Evolutionary conservation across 352 stramenopile genomes (phyloP), one percentile per base, ranked within the genome.

Genomic region (Globisporangium viniferum): DNA sequence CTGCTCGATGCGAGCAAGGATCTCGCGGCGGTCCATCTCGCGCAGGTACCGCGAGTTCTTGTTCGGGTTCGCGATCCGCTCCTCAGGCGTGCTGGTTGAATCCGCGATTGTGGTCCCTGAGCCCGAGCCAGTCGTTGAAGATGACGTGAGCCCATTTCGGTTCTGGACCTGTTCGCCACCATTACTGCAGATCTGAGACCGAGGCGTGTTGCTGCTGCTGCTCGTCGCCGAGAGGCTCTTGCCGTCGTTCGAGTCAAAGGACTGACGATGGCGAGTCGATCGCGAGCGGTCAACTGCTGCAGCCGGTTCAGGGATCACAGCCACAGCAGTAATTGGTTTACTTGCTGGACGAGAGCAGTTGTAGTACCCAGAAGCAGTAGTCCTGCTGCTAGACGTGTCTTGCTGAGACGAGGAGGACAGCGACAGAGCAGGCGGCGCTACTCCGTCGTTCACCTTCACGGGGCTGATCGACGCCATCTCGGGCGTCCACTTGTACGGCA

Each of bases 11-110:
- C 79, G 76, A 8, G 67, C 58, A n/a, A 88, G 60, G 51, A 84
- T 90, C 24, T 56, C 53, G 0, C 73, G 78, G 22, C 78, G 79
- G 57, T 89, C 76, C 49, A 83, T 80, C 67, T 89, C 79, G 62
- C 79, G 71, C 51, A 89, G 54, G 55, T 80, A 81, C 35, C 73
- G 51, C 10, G 75, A 83, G 9, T 29, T 70, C 58, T 82, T 81
- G 22, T 46, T 36, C 12, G 60, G 60, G 31, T 66, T 66, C 29
- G 60, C 60, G 15, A 66, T 59, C 3, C 60, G 46, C 31, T 66
- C 60, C 1, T 58, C 60, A 0, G 20, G 3, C 5, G 20, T 31
- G n/a, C 59, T 39, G 15, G 15, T 44, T 24, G 7, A n/a, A n/a
- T n/a, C 58, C 18, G 24, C 12, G 18, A 12, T 46, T 46, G 36